Evolutionary conservation across 345 rosid species (phyloP).

Genomic region (Laguncularia racemosa): DNA sequence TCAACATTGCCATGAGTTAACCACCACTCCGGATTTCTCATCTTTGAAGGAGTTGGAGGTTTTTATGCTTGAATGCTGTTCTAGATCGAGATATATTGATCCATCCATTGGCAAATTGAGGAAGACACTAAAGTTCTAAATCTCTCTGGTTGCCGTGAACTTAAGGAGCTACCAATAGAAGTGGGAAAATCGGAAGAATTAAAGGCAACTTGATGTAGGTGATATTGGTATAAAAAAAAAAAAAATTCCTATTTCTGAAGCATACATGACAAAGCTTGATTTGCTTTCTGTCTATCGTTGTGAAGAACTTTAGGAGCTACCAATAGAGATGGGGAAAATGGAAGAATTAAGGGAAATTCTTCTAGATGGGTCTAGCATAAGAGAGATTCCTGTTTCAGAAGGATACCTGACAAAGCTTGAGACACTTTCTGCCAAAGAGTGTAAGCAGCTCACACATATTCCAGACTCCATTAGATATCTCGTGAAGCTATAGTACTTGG

Average conservation of each 20-base stretch:
- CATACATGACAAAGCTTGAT: not conserved
- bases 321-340: too few species aligned
- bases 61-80: fast-evolving
- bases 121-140: not conserved
- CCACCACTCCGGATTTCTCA: too few species aligned
- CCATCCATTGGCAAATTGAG: not conserved
- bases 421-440: too few species aligned
- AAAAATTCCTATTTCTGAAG: not conserved
- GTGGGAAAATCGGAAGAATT: not conserved
- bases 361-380: too few species aligned
- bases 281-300: fast-evolving
- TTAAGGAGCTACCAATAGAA: not conserved
- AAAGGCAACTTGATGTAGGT: not conserved
- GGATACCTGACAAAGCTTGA: too few species aligned
- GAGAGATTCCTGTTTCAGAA: too few species aligned
- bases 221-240: too few species aligned
- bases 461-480: too few species aligned
- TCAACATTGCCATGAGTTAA: too few species aligned
- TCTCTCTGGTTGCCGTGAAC: fast-evolving
- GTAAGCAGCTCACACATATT: too few species aligned
- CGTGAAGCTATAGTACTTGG: too few species aligned
- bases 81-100: not conserved
- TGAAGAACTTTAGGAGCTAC: not conserved
- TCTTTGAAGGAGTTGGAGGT: not conserved
- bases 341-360: too few species aligned